These are phyloP conservation scores for Teratosphaeria pseudoeucalypti DNA, from an alignment of 2,329 filamentous ascomycete species.

Conservation along the genomic window DNA sequence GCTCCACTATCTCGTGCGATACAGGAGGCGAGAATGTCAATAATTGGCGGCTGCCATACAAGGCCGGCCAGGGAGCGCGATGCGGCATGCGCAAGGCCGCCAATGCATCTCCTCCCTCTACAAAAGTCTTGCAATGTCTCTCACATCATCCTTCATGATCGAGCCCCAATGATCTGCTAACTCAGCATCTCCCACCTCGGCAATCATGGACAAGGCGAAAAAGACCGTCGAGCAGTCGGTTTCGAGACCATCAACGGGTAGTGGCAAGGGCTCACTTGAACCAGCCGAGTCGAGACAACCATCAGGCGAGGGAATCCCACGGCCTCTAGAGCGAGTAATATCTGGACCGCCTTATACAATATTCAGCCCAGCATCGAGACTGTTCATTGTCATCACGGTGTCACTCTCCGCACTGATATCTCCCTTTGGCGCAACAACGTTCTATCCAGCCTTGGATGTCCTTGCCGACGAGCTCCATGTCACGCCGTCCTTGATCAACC, in stretches of 20 bases:
- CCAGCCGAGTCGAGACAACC: not conserved
- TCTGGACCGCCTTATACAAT: slow-evolving; percentile 16
- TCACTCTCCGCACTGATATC: slow-evolving; percentile 20
- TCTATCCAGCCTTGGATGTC: slow-evolving; percentile 43
- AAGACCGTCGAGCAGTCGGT: not conserved
- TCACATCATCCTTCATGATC: not conserved
- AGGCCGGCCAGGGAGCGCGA: not conserved
- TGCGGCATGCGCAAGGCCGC: not conserved
- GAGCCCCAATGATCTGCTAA: not conserved
- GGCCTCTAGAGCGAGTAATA: not conserved
- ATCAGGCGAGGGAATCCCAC: not conserved
- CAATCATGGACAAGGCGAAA: not conserved
- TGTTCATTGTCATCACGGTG: slow-evolving; percentile 19
- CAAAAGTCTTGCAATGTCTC: not conserved
- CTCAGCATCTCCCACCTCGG: not conserved
- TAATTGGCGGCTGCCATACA: not conserved
- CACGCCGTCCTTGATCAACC: slow-evolving; percentile 33
- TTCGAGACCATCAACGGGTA: not conserved
- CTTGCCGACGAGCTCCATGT: slow-evolving; percentile 41
- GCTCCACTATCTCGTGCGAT: not conserved
- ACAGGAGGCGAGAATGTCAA: not conserved
- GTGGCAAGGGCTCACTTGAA: not conserved
- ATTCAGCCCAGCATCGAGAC: slow-evolving; percentile 16
- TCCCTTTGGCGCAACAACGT: slow-evolving; percentile 34
- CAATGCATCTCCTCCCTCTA: not conserved